Evolutionary conservation across 345 rosid species (phyloP).

Genomic region (Euphorbia tirucalli): DNA sequence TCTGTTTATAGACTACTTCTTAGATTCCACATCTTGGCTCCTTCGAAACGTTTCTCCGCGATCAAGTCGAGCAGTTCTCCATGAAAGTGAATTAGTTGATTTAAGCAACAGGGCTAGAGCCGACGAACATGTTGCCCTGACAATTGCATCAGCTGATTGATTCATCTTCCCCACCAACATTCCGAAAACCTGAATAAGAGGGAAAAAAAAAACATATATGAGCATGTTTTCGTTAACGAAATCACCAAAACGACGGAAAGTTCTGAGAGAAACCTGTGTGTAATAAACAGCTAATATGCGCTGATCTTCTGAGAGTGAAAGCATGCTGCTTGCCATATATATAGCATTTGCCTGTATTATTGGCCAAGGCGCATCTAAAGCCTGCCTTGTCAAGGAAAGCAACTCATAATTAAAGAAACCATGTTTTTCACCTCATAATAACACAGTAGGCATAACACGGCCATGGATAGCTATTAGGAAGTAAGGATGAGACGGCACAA

Average conservation of each 20-base stretch:
- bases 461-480: background rate
- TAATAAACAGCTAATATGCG: conserved; percentile 59
- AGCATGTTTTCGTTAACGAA: background rate
- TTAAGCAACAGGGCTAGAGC: conserved; percentile 72
- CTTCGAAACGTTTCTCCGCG: conserved; percentile 42
- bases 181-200: conserved; percentile 55
- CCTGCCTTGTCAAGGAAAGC: conserved; percentile 47
- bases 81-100: conserved; percentile 53
- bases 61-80: conserved; percentile 65
- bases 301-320: conserved; percentile 81
- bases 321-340: conserved; percentile 73
- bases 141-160: conserved; percentile 68
- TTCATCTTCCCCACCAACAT: conserved; percentile 79
- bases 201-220: background rate
- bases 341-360: conserved; percentile 92
- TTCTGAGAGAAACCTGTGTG: conserved; percentile 54
- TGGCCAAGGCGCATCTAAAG: conserved; percentile 92
- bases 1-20: conserved; percentile 1
- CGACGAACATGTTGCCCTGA: conserved; percentile 75
- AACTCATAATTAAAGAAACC: conserved; percentile 3
- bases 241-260: background rate
- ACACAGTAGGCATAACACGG: background rate
- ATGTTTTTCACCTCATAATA: background rate
- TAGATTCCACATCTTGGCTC: conserved; percentile 37
- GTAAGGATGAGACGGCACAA: background rate